Evolutionary conservation across 1,284 basidiomycete species (phyloP).

Genomic region (Sphaerobolus stellatus): DNA sequence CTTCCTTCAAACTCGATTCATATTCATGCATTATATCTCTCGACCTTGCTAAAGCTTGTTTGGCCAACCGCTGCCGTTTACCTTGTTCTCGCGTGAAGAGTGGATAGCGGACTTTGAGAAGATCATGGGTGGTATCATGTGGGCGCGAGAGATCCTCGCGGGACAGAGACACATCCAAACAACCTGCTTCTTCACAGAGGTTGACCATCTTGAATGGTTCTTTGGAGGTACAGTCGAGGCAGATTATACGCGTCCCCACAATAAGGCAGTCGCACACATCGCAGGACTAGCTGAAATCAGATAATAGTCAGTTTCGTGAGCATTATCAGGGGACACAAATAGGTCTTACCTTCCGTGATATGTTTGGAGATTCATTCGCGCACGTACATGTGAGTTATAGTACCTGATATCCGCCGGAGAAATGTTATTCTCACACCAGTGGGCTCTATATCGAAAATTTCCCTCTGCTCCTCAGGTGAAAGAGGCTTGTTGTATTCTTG

Average conservation of each 20-base stretch:
- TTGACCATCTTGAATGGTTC: slow-evolving; percentile 15
- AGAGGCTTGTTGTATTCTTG: not conserved
- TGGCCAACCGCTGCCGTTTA: not conserved
- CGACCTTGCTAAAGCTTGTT: not conserved
- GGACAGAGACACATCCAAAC: slow-evolving; percentile 2
- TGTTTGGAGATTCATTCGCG: not conserved
- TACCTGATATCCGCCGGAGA: not conserved
- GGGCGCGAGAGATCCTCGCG: slow-evolving; percentile 19
- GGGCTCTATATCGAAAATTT: not conserved
- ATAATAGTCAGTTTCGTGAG: too few species aligned
- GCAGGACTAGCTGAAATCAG: slow-evolving; percentile 8
- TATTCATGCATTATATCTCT: not conserved
- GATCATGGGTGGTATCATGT: slow-evolving; percentile 29
- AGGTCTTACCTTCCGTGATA: too few species aligned
- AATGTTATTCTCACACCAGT: not conserved
- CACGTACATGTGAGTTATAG: not conserved
- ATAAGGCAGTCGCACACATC: slow-evolving; percentile 20
- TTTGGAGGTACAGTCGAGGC: slow-evolving; percentile 20
- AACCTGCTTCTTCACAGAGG: slow-evolving; percentile 22
- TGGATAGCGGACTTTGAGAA: slow-evolving; percentile 29
- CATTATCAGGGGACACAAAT: too few species aligned
- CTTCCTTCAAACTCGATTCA: not conserved
- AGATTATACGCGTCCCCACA: slow-evolving; percentile 23
- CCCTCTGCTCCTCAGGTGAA: not conserved
- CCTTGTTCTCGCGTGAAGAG: slow-evolving; percentile 24